A percentile compares a stretch with the other conserved stretches of the same genome.
Conservation (phyloP, 2,329 filamentous ascomycete species). For the Penicillium expansum region DNA sequence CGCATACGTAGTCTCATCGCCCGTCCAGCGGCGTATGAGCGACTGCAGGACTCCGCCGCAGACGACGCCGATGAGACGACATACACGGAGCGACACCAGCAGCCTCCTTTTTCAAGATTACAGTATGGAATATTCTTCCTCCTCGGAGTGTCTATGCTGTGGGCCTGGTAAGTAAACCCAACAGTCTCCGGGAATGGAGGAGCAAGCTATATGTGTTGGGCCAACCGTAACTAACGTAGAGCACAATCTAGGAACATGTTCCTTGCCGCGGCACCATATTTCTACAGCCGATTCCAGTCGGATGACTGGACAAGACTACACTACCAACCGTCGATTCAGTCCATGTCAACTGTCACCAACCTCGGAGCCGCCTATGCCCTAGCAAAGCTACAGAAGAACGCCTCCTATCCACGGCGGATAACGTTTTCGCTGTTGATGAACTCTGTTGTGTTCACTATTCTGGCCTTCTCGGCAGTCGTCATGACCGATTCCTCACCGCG, state of each 20-base stretch:
- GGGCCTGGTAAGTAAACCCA: constrained; percentile 72
- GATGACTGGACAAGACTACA: constrained; percentile 70
- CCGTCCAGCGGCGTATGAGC: constrained; percentile 33
- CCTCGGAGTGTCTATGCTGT: constrained; percentile 89
- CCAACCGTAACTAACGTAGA: constrained; percentile 1
- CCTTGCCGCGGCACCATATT: constrained; percentile 89
- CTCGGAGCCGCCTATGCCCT: constrained; percentile 72
- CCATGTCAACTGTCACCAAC: constrained; percentile 81
- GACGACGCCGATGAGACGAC: constrained; percentile 33
- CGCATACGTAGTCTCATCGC: constrained; percentile 35
- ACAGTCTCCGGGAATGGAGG: background rate
- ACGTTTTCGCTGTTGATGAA: constrained; percentile 73
- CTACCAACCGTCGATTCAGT: constrained; percentile 87
- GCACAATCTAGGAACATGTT: constrained; percentile 80
- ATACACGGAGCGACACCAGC: constrained; percentile 9
- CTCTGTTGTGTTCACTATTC: constrained; percentile 69
- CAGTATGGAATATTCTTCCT: constrained; percentile 84
- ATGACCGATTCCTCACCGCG: constrained; percentile 62
- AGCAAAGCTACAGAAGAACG: constrained; percentile 73
- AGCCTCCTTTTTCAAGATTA: constrained; percentile 68
- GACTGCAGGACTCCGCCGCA: constrained; percentile 27
- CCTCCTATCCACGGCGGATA: constrained; percentile 87
- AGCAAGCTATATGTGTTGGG: background rate
- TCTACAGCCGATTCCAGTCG: constrained; percentile 73
- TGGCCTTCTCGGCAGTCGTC: constrained; percentile 74